Percentiles rank a stretch among this genome's conserved stretches.
These are phyloP conservation scores for Arctium lappa DNA, from an alignment of 129 eudicot species.

Conservation along the genomic window DNA sequence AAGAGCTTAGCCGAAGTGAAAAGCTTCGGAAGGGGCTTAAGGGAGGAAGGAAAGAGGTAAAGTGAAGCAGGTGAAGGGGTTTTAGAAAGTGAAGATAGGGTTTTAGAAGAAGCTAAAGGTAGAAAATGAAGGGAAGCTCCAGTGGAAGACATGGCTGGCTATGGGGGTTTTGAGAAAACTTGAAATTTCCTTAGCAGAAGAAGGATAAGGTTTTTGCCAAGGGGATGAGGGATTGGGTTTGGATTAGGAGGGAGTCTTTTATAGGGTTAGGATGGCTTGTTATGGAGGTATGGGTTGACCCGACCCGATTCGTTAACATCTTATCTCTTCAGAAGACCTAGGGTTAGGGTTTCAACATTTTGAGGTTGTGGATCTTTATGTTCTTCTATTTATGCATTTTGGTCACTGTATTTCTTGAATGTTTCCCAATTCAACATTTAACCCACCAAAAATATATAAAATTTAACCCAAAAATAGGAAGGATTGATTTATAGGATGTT, in stretches of 20 bases:
- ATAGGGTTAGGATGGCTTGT: slow-evolving; percentile 7
- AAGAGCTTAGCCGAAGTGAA: slow-evolving; percentile 25
- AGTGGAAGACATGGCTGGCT: slow-evolving; percentile 47
- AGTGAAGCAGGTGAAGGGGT: slow-evolving; percentile 32
- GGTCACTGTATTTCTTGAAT: no score
- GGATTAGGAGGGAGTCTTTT: neutral
- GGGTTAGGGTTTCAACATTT: slow-evolving; percentile 22
- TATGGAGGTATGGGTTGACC: slow-evolving; percentile 10
- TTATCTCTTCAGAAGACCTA: slow-evolving; percentile 15
- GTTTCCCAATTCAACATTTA: neutral
- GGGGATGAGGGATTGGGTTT: slow-evolving; percentile 18
- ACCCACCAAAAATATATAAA: neutral
- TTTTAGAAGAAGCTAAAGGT: slow-evolving; percentile 53
- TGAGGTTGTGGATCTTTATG: neutral
- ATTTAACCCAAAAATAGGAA: no score
- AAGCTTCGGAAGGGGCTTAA: slow-evolving; percentile 43
- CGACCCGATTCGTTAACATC: slow-evolving; percentile 34
- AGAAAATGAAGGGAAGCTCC: slow-evolving; percentile 51
- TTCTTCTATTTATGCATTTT: neutral
- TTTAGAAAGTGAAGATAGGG: slow-evolving; percentile 44
- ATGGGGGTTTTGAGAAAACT: slow-evolving; percentile 1
- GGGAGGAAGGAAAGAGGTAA: slow-evolving; percentile 33
- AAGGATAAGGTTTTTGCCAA: slow-evolving; percentile 38
- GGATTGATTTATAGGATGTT: no score
- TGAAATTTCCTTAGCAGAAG: slow-evolving; percentile 9